phyloP scores from a whole-genome alignment of 2,329 filamentous ascomycete genomes.

The Tetracladium maxilliforme region DNA sequence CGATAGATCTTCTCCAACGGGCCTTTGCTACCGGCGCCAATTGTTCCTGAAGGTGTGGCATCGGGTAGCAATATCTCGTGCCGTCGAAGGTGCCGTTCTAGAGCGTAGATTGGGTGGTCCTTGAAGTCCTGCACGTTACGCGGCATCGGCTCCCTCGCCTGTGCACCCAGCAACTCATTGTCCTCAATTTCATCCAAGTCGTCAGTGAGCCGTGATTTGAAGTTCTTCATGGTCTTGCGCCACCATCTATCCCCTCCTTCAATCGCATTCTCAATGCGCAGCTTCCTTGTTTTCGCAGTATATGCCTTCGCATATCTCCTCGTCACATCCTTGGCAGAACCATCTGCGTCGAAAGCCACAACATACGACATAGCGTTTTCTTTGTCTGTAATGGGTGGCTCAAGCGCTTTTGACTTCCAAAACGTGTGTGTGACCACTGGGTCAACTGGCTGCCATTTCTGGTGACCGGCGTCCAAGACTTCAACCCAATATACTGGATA shows the following conservation, averaged over 20 bases:
- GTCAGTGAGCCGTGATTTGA: slow-evolving; percentile 22
- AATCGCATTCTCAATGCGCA: slow-evolving; percentile 60
- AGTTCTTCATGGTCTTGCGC: slow-evolving; percentile 32
- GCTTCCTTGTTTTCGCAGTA: slow-evolving; percentile 75
- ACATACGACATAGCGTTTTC: slow-evolving; percentile 73
- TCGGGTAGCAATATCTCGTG: slow-evolving; percentile 72
- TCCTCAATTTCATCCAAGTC: slow-evolving; percentile 79
- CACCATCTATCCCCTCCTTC: slow-evolving; percentile 36
- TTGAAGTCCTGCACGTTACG: slow-evolving; percentile 80
- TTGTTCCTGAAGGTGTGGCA: slow-evolving; percentile 58
- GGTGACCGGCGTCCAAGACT: slow-evolving; percentile 68
- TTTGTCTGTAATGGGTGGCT: slow-evolving; percentile 67
- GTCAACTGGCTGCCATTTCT: slow-evolving; percentile 87
- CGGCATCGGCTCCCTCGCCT: slow-evolving; percentile 71
- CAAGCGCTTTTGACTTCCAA: slow-evolving; percentile 60
- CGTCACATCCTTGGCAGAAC: slow-evolving; percentile 71
- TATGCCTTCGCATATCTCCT: slow-evolving; percentile 76
- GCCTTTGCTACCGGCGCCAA: slow-evolving; percentile 50
- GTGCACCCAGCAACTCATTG: slow-evolving; percentile 54
- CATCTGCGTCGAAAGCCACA: slow-evolving; percentile 71
- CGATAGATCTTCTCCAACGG: slow-evolving; percentile 68
- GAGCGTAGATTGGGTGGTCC: slow-evolving; percentile 66
- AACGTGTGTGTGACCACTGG: slow-evolving; percentile 69
- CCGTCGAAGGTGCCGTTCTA: slow-evolving; percentile 70
- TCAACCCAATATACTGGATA: slow-evolving; percentile 93